Conservation (phyloP, 225 moss, liverwort and hornwort genomes). For the Marchantia polymorpha region DNA sequence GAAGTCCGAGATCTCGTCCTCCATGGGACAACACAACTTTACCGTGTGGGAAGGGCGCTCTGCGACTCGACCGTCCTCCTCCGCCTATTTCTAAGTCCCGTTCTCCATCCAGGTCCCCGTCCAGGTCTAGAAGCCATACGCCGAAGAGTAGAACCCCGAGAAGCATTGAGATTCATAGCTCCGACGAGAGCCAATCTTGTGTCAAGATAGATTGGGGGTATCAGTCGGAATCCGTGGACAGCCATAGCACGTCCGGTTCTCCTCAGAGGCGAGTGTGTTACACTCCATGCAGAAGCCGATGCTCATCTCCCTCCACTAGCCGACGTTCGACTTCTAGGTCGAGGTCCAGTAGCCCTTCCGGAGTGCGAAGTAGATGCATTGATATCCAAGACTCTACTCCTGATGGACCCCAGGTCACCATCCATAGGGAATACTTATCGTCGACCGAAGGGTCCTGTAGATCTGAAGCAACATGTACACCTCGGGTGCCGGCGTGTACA, state of each 20-base stretch:
- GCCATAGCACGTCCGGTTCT: background rate
- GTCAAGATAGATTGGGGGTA: slow-evolving; percentile 8
- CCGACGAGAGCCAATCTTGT: background rate
- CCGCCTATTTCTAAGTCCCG: background rate
- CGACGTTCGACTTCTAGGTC: background rate
- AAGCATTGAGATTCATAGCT: slow-evolving; percentile 16
- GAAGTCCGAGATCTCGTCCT: background rate
- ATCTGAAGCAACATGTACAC: background rate
- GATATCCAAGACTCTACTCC: background rate
- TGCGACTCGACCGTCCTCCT: slow-evolving; percentile 1
- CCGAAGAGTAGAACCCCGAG: slow-evolving; percentile 7
- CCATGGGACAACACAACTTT: background rate
- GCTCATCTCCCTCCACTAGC: background rate
- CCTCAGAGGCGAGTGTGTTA: background rate
- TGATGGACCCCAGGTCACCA: slow-evolving; percentile 13
- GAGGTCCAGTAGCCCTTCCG: slow-evolving; percentile 9
- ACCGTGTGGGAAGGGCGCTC: background rate
- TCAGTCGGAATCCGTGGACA: background rate
- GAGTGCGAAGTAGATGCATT: background rate
- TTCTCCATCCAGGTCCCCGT: slow-evolving; percentile 12
- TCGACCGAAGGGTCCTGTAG: background rate
- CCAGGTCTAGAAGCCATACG: slow-evolving; percentile 8
- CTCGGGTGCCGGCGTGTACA: background rate
- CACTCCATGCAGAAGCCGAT: background rate
- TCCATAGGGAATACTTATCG: slow-evolving; percentile 16